Conservation (phyloP, 495 filamentous ascomycete genomes). For the Tuber borchii region DNA sequence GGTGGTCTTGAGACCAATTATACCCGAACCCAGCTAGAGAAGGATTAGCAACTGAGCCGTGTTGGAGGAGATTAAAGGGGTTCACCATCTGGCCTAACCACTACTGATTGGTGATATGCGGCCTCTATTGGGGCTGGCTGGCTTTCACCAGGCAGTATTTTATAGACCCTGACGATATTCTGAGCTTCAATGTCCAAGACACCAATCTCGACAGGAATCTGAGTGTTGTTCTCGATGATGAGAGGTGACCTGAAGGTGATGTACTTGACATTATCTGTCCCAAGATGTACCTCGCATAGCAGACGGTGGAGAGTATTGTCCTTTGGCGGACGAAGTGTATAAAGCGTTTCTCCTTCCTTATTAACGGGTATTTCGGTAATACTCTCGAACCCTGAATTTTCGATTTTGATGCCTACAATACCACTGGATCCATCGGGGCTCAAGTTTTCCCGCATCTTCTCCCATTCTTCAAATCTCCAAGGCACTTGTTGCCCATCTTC, state of each 20-base stretch:
- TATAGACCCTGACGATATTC: conserved; percentile 93
- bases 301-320: conserved; percentile 78
- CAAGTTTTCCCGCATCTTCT: conserved; percentile 84
- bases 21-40: conserved; percentile 71
- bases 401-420: conserved; percentile 72
- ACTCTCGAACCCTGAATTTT: conserved; percentile 87
- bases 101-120: conserved; percentile 77
- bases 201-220: conserved; percentile 93
- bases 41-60: conserved; percentile 14
- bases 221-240: conserved; percentile 94
- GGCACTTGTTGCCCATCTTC: conserved; percentile 83
- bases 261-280: conserved; percentile 90
- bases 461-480: conserved; percentile 94
- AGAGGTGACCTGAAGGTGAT: conserved; percentile 93
- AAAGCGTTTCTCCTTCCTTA: conserved; percentile 86
- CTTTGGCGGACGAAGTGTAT: conserved; percentile 75
- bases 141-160: conserved; percentile 85
- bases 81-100: conserved; percentile 81
- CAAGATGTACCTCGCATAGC: conserved; percentile 84
- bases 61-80: neutral
- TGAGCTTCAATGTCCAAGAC: conserved; percentile 83
- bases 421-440: conserved; percentile 72
- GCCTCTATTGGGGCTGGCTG: conserved; percentile 89
- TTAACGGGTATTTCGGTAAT: conserved; percentile 82
- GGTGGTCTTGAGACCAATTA: conserved; percentile 77